phyloP scores from a whole-genome alignment of 2,329 filamentous ascomycete species.

The Ophiostoma sp. region DNA sequence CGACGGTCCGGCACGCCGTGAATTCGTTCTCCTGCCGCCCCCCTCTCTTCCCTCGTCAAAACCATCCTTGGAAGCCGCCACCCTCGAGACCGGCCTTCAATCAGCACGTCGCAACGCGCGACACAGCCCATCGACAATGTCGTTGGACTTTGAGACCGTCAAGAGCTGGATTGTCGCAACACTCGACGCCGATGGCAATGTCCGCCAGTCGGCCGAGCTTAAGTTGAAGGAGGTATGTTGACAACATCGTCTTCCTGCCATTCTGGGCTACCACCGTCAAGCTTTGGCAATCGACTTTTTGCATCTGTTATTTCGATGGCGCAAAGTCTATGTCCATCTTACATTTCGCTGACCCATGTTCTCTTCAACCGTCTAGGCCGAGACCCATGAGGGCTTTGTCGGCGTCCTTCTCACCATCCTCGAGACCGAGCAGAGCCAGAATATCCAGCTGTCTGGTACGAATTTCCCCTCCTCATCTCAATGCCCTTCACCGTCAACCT shows the following conservation, averaged over 20 bases:
- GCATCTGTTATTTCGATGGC: background rate
- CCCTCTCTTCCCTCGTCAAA: background rate
- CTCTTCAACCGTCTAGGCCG: slow-evolving; percentile 61
- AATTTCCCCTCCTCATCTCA: background rate
- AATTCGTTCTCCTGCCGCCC: background rate
- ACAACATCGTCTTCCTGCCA: background rate
- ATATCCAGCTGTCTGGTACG: slow-evolving; percentile 86
- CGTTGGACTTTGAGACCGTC: slow-evolving; percentile 29
- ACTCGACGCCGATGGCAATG: slow-evolving; percentile 35
- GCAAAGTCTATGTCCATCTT: background rate
- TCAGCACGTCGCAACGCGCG: slow-evolving; percentile 37
- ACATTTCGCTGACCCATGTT: slow-evolving; percentile 25
- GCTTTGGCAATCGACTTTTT: background rate
- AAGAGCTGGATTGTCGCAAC: slow-evolving; percentile 31
- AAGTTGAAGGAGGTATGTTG: slow-evolving; percentile 75
- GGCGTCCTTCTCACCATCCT: slow-evolving; percentile 89
- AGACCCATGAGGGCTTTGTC: slow-evolving; percentile 85
- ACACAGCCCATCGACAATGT: slow-evolving; percentile 52
- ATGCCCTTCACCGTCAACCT: slow-evolving; percentile 21
- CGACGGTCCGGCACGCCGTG: background rate
- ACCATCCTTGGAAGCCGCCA: background rate
- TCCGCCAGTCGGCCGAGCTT: slow-evolving; percentile 73
- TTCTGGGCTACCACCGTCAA: background rate
- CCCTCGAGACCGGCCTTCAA: slow-evolving; percentile 15
- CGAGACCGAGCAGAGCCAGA: slow-evolving; percentile 80